A percentile compares a stretch with the other conserved stretches of the same genome.
Conservation (phyloP, 2,329 filamentous ascomycete genomes). For the Acephala macrosclerotiorum region DNA sequence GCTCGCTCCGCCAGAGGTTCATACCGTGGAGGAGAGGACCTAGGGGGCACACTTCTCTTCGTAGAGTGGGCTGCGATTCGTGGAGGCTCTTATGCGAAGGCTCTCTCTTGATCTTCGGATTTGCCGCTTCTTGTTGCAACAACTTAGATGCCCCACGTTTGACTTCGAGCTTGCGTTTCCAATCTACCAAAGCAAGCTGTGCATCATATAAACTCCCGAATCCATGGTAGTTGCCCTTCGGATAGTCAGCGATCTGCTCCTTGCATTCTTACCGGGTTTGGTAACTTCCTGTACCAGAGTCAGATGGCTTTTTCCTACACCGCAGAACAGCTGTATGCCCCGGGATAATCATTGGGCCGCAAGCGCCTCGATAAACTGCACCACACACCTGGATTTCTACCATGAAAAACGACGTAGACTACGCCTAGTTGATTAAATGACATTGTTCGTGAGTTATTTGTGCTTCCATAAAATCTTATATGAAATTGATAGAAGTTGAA, state of each 20-base stretch:
- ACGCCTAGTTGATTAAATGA: constrained; percentile 1
- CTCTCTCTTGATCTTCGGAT: not conserved
- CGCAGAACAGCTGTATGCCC: no score
- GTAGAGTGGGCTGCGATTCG: not conserved
- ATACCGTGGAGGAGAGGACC: not conserved
- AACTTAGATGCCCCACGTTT: constrained; percentile 12
- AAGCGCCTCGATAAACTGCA: no score
- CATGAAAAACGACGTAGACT: constrained; percentile 27
- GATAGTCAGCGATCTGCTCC: constrained; percentile 24
- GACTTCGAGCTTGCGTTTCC: constrained; percentile 8
- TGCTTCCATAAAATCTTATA: not conserved
- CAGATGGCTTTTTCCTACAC: no score
- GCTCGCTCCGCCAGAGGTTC: not conserved
- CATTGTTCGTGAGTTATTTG: not conserved
- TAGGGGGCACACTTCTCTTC: not conserved
- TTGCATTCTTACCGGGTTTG: constrained; percentile 8
- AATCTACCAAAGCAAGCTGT: constrained; percentile 7
- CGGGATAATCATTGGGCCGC: no score
- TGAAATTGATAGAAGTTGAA: not conserved
- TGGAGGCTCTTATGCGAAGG: constrained; percentile 1
- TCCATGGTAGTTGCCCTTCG: constrained; percentile 18
- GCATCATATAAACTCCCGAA: constrained; percentile 22
- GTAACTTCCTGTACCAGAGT: constrained; percentile 20
- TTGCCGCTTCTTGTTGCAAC: constrained; percentile 7
- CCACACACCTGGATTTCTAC: constrained; percentile 19